Base-by-base conservation (phyloP, 805 yeast genomes). In the Starmerella bombicola region DNA sequence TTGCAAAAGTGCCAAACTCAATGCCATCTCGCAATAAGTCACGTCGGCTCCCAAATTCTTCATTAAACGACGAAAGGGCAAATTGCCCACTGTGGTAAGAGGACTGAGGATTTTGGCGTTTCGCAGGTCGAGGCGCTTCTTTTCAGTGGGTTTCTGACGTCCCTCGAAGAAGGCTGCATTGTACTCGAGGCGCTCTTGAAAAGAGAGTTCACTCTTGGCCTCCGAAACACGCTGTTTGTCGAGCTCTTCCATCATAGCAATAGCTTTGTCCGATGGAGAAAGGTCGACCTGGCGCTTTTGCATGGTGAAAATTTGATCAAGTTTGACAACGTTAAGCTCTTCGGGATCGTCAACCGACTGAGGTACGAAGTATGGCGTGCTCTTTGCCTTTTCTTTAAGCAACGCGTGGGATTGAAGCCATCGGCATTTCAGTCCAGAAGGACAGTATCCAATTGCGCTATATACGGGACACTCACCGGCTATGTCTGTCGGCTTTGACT, bases 21-120 rank as follows among this genome's bases (percentile, higher is more conserved):
- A 67, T 0, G 97, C 96, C 98, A 91, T 91, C 63, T 91, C 99
- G 30, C 86, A 73, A 58, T 82, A 91, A 0, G 98, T 91, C 15
- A 85, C 71, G 54, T 91, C 96, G 10, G 94, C 94, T 15, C 96
- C 96, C 25, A 84, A 61, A 1, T 78, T 70, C 54, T 78, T 80
- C 95, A 91, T 86, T 45, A 91, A 68, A 52, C 97, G 71, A 60
- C 99, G 78, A 63, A 74, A 91, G 13, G 99, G 98, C 53, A 91
- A 68, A 61, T 91, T 91, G 18, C 99, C 99, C 5, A 91, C 98
- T 0, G 99, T 91, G 25, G 99, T 93, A 47, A 91, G 69, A 1
- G 99, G 99, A 2, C 96, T 83, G 6, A 91, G 78, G 45, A 91
- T 84, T 61, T 85, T 85, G 49, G 88, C 88, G 34, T 74, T 66